Evolutionary conservation across 164 flowering plant genomes (phyloP).

Genomic region (Vitis labrusca): DNA sequence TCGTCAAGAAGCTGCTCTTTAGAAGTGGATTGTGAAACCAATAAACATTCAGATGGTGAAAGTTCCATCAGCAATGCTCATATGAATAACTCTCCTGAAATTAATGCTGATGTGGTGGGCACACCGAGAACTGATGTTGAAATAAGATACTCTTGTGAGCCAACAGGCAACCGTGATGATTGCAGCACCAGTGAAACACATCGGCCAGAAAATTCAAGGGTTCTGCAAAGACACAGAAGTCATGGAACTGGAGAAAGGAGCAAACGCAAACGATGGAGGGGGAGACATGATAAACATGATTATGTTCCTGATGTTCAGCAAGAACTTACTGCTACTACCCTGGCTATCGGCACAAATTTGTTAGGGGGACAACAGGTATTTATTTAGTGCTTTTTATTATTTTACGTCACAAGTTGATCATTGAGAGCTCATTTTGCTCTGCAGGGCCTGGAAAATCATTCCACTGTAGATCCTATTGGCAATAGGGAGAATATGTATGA

Average conservation of each 20-base stretch:
- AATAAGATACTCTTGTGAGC: conserved; percentile 51
- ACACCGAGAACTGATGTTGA: conserved; percentile 46
- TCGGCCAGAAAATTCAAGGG: conserved; percentile 33
- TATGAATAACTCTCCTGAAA: conserved; percentile 35
- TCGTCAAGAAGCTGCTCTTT: conserved; percentile 39
- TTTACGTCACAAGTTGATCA: conserved; percentile 4
- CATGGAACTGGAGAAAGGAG: conserved; percentile 56
- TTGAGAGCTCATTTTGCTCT: conserved; percentile 6
- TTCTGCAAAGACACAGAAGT: conserved; percentile 48
- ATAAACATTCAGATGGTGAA: conserved; percentile 54
- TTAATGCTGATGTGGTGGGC: conserved; percentile 33
- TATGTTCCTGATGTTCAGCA: conserved; percentile 29
- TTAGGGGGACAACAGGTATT: conserved; percentile 38
- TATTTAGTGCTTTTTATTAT: neutral
- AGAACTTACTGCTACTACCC: conserved; percentile 20
- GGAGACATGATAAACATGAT: conserved; percentile 57
- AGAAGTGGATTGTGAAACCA: conserved; percentile 37
- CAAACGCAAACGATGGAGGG: conserved; percentile 92
- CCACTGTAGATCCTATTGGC: conserved; percentile 11
- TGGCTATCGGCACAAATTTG: conserved; percentile 5
- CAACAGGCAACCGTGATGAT: conserved; percentile 45
- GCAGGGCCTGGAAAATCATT: conserved; percentile 40
- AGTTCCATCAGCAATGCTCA: conserved; percentile 33
- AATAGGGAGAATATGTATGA: conserved; percentile 60
- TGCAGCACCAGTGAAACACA: conserved; percentile 82